A percentile compares a stretch with the other conserved stretches of the same genome.
Evolutionary conservation across 2,329 filamentous ascomycete genomes (phyloP).

Genomic region (Colletotrichum echinochloae): DNA sequence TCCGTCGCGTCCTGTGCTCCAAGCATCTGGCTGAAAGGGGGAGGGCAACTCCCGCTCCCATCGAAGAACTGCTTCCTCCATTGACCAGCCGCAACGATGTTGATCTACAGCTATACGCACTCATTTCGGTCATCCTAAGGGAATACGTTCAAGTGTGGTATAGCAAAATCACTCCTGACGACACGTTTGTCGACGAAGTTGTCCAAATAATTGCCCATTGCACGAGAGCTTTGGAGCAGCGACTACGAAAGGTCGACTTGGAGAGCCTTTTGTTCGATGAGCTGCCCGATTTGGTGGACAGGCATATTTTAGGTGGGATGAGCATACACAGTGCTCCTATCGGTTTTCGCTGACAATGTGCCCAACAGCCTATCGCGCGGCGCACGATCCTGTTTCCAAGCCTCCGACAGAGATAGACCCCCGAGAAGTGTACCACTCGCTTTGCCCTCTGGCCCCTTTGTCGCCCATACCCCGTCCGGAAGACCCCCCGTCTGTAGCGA

Average conservation of each 20-base stretch:
- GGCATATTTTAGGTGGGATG: slow-evolving; percentile 79
- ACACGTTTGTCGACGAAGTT: slow-evolving; percentile 87
- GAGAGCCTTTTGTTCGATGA: slow-evolving; percentile 89
- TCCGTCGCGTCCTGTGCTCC: slow-evolving; percentile 87
- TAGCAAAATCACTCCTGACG: slow-evolving; percentile 89
- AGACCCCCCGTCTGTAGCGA: slow-evolving; percentile 61
- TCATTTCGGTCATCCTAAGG: slow-evolving; percentile 88
- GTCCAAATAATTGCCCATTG: slow-evolving; percentile 93
- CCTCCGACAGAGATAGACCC: slow-evolving; percentile 71
- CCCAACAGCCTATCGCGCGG: slow-evolving; percentile 73
- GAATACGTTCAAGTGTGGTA: slow-evolving; percentile 97
- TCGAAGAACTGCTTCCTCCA: slow-evolving; percentile 87
- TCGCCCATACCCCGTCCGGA: slow-evolving; percentile 76
- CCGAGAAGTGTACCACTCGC: slow-evolving; percentile 82
- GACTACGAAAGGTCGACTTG: slow-evolving; percentile 84
- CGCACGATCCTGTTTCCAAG: slow-evolving; percentile 68
- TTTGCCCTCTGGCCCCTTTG: slow-evolving; percentile 84
- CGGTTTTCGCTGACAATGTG: slow-evolving; percentile 4
- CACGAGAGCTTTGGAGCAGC: slow-evolving; percentile 87
- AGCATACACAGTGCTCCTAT: slow-evolving; percentile 6
- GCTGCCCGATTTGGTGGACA: slow-evolving; percentile 82
- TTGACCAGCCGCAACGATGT: slow-evolving; percentile 95
- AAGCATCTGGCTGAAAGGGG: slow-evolving; percentile 73
- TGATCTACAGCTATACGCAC: slow-evolving; percentile 91
- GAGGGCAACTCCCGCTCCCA: slow-evolving; percentile 64